Percentiles rank a stretch among this genome's conserved stretches.
Conservation (phyloP, 2,329 filamentous ascomycete genomes). For the Phialophora tarda region DNA sequence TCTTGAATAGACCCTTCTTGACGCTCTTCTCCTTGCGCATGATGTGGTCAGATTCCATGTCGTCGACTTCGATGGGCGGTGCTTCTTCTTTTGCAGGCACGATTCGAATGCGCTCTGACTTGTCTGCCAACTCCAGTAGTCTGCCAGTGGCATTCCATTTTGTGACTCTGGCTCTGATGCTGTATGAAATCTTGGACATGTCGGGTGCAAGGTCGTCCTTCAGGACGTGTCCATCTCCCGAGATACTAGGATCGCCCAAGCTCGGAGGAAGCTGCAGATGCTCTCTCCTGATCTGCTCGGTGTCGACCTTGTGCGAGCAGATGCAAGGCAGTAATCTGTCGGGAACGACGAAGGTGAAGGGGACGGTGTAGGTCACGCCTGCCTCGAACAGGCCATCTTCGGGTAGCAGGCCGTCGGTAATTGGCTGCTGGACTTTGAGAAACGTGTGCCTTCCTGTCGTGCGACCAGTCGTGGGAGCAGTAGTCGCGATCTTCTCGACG, state of each 20-base stretch:
- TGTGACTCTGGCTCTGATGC: conserved; percentile 56
- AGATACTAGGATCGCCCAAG: conserved; percentile 63
- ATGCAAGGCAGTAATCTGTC: conserved; percentile 63
- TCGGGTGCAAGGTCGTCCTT: conserved; percentile 68
- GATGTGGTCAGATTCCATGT: conserved; percentile 54
- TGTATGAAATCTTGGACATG: conserved; percentile 66
- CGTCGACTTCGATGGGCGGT: conserved; percentile 61
- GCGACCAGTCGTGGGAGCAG: conserved; percentile 59
- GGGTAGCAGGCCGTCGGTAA: conserved; percentile 60
- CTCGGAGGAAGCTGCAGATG: conserved; percentile 67
- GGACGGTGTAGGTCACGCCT: conserved; percentile 63
- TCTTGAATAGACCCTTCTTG: conserved; percentile 64
- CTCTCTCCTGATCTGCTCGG: conserved; percentile 58
- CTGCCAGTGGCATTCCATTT: conserved; percentile 50
- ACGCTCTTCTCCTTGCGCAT: conserved; percentile 65
- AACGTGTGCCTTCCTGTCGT: conserved; percentile 66
- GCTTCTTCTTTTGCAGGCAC: conserved; percentile 65
- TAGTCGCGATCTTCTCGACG: conserved; percentile 61
- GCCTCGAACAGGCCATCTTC: conserved; percentile 60
- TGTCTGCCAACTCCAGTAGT: conserved; percentile 56
- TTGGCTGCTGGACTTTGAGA: conserved; percentile 66
- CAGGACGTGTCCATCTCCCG: conserved; percentile 55
- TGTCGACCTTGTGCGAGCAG: conserved; percentile 61
- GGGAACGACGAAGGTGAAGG: conserved; percentile 69
- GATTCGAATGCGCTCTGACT: conserved; percentile 63